Evolutionary conservation across 129 eudicot species (phyloP).

Genomic region (Logfia minima): DNA sequence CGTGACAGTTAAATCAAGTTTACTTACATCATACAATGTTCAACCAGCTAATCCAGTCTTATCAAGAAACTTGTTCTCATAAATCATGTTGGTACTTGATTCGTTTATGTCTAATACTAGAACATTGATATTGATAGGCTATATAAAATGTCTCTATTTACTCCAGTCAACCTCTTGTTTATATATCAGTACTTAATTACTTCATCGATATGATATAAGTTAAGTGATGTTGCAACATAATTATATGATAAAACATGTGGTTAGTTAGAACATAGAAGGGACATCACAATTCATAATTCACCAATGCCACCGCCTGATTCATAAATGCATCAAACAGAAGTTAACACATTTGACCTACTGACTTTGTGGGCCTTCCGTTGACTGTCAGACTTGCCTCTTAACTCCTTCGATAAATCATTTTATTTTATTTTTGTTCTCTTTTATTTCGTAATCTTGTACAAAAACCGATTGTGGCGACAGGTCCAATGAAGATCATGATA

Average conservation of each 20-base stretch:
- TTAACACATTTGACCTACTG: neutral
- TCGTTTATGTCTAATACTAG: too few relatives aligned
- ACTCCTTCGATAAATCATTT: neutral
- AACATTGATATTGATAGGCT: too few relatives aligned
- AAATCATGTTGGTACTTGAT: too few relatives aligned
- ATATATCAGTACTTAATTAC: too few relatives aligned
- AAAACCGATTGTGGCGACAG: neutral
- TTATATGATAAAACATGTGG: neutral
- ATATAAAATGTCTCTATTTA: too few relatives aligned
- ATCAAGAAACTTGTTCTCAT: too few relatives aligned
- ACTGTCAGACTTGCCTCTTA: conserved; percentile 2
- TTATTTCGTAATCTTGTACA: neutral
- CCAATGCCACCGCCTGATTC: neutral
- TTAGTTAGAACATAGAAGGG: neutral
- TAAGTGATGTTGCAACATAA: too few relatives aligned
- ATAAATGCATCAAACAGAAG: neutral
- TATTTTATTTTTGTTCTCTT: neutral
- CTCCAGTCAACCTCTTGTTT: too few relatives aligned
- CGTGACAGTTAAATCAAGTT: too few relatives aligned
- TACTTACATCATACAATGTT: too few relatives aligned
- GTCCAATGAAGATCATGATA: neutral
- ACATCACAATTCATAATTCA: neutral
- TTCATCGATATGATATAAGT: too few relatives aligned
- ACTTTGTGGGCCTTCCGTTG: conserved; percentile 2
- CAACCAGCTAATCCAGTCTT: too few relatives aligned